Evolutionary conservation across 345 rosid species (phyloP).

Genomic region (Arabidopsis suecica): DNA sequence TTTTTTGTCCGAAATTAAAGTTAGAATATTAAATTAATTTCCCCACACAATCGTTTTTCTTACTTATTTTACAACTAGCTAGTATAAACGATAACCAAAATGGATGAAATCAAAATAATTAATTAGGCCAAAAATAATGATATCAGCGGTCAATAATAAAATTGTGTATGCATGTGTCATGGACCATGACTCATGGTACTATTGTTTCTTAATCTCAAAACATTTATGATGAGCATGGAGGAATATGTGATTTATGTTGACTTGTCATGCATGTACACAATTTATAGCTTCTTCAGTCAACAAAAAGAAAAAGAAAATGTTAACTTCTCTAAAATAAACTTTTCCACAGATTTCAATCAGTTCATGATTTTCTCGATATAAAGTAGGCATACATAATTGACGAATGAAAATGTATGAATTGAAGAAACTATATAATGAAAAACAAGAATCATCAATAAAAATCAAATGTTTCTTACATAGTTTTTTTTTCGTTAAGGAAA

Average conservation of each 20-base stretch:
- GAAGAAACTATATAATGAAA: background rate
- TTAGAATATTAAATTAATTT: background rate
- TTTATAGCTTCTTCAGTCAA: background rate
- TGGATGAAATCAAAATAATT: background rate
- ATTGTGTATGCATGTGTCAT: background rate
- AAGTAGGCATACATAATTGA: background rate
- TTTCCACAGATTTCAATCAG: constrained; percentile 2
- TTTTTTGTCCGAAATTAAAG: no score
- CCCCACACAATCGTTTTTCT: background rate
- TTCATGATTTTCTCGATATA: background rate
- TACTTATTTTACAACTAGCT: background rate
- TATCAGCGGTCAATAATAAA: background rate
- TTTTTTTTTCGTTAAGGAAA: background rate
- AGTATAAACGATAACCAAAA: background rate
- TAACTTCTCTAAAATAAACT: background rate
- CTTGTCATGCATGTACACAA: constrained; percentile 20
- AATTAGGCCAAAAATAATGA: background rate
- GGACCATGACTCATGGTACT: no score
- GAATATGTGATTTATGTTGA: constrained; percentile 12
- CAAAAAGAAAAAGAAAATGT: background rate
- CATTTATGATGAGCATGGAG: background rate
- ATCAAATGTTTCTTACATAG: background rate
- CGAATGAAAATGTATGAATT: background rate
- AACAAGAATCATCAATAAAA: background rate
- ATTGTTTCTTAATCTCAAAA: background rate